phyloP scores from a whole-genome alignment of 164 flowering plant genomes.

The Nelumbo lutea region DNA sequence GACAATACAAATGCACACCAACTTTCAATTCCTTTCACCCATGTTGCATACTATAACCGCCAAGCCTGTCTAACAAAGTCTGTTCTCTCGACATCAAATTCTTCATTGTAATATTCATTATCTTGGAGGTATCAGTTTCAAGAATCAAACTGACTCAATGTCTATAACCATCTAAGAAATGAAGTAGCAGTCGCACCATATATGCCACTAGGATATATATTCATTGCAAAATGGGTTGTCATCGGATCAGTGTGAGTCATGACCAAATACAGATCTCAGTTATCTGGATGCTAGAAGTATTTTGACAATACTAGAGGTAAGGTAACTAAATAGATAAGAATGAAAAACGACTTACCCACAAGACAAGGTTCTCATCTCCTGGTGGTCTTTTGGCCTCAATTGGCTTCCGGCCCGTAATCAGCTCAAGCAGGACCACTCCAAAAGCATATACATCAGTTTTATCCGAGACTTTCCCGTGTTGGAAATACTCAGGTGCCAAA shows the following conservation, averaged over 20 bases:
- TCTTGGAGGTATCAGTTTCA: not conserved
- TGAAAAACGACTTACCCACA: slow-evolving; percentile 57
- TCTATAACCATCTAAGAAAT: not conserved
- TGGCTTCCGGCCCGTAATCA: slow-evolving; percentile 83
- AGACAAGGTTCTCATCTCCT: slow-evolving; percentile 78
- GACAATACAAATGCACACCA: not conserved
- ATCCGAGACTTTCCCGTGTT: slow-evolving; percentile 91
- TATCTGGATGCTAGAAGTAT: not conserved
- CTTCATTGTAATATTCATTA: not conserved
- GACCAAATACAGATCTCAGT: not conserved
- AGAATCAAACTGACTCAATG: not conserved
- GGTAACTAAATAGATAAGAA: not conserved
- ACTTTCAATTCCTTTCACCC: not conserved
- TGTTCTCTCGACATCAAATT: not conserved
- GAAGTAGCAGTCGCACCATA: not conserved
- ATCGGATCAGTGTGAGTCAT: not conserved
- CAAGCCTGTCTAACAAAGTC: not conserved
- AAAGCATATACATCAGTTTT: slow-evolving; percentile 92
- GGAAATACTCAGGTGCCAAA: slow-evolving; percentile 95
- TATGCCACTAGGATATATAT: not conserved
- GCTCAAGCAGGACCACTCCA: slow-evolving; percentile 83
- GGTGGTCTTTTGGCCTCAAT: slow-evolving; percentile 65
- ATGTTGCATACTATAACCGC: not conserved
- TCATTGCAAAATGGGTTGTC: not conserved
- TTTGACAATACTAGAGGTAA: not conserved